These are phyloP conservation scores for Centaurea solstitialis DNA, from an alignment of 129 eudicot genomes.

Conservation along the genomic window DNA sequence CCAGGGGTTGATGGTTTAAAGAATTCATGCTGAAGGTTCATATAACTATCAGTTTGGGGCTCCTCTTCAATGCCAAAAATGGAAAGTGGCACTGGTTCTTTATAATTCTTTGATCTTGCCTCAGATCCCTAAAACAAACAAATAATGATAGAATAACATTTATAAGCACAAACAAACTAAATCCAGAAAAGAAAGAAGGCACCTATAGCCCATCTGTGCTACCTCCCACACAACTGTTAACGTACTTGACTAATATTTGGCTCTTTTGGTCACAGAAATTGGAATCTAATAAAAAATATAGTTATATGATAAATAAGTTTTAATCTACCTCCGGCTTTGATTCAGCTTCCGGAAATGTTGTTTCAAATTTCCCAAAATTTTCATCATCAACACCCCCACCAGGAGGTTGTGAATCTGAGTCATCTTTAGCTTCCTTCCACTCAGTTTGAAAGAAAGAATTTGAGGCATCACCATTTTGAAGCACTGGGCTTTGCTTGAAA, in stretches of 20 bases:
- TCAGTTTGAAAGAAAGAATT: constrained; percentile 30
- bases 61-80: constrained; percentile 74
- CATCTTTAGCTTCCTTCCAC: constrained; percentile 28
- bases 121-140: constrained; percentile 48
- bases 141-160: constrained; percentile 6
- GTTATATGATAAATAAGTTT: background rate
- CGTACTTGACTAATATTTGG: background rate
- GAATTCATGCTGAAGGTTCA: constrained; percentile 39
- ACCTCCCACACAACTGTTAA: background rate
- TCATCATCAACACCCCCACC: constrained; percentile 48
- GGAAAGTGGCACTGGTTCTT: constrained; percentile 64
- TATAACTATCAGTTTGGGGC: constrained; percentile 42
- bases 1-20: constrained; percentile 35
- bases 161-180: background rate
- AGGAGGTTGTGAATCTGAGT: constrained; percentile 31
- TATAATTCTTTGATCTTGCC: constrained; percentile 33
- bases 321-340: constrained; percentile 41
- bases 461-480: constrained; percentile 32
- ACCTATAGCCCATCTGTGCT: background rate
- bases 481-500: constrained; percentile 31
- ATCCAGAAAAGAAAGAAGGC: background rate
- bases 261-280: background rate
- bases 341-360: constrained; percentile 44
- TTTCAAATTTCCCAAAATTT: constrained; percentile 60
- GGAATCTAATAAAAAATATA: background rate